Base-by-base conservation (phyloP, 225 moss, liverwort and hornwort species). In the Pseudisothecium myosuroides region DNA sequence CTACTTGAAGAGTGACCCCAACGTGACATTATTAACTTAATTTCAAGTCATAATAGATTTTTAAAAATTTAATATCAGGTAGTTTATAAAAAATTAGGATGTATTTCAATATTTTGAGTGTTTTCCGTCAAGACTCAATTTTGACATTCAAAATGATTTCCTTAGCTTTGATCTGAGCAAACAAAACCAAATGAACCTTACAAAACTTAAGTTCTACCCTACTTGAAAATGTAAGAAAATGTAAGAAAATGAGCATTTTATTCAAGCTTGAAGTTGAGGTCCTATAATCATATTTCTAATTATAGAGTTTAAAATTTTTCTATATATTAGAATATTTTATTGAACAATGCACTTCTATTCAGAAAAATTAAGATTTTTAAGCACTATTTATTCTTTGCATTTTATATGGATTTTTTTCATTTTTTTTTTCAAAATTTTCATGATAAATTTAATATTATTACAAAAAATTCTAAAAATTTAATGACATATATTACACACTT, bases 51-150 rank as follows among this genome's bases (percentile, higher is more conserved):
- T 3, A 37, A 21, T 69, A 39, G 13, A 2, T 17, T 39, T 23
- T 39, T n/a, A 0, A n/a, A n/a, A n/a, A 5, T 26, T 71, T 41
- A 41, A 8, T 41, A 41, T 0, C 0, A 2, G 41, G 26, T 41
- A 8, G 41, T 9, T 71, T 14, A 26, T 26, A 6, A 54, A 24
- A 26, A 26, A 26, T 41, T 1, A 39, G 2, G 39, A 4, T 39
- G 24, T 39, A n/a, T 13, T 69, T 69, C 13, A 13, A 69, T 23
- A 69, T 7, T 3, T n/a, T 39, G 32, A 69, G 7, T 7, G 23
- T 39, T 22, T 7, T 7, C 7, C 23, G 2, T n/a, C 2, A 7
- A 69, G 7, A 39, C 23, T 23, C 23, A 12, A 22, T 37, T 66
- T 17, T 64, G 66, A 36, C 10, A 21, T 36, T 20, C 20, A 37